Conservation (phyloP, 257 asterid genomes). For the Echites panduratus region DNA sequence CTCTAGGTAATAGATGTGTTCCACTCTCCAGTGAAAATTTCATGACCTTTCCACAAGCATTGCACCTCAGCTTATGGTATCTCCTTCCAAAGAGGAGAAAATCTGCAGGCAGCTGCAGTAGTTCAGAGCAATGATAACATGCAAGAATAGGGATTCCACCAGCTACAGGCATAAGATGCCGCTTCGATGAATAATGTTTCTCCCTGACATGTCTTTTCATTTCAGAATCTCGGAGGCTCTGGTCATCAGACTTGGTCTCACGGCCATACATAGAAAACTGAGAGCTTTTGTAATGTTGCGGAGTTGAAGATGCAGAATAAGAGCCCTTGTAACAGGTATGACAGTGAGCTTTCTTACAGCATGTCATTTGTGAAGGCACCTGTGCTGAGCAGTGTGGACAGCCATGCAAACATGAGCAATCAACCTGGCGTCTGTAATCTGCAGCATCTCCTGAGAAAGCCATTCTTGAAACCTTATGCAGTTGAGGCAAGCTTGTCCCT, state of each 20-base stretch:
- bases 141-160: conserved; percentile 75
- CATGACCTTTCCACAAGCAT: conserved; percentile 49
- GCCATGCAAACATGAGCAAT: conserved; percentile 50
- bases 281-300: conserved; percentile 44
- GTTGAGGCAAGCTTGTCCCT: conserved; percentile 24
- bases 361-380: conserved; percentile 35
- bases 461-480: conserved; percentile 31
- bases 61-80: conserved; percentile 66
- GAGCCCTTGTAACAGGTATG: conserved; percentile 22
- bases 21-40: conserved; percentile 51
- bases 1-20: conserved; percentile 47
- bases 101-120: conserved; percentile 75
- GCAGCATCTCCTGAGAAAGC: conserved; percentile 63
- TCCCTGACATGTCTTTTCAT: conserved; percentile 36
- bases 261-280: conserved; percentile 36
- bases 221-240: conserved; percentile 33
- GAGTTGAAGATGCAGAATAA: conserved; percentile 38
- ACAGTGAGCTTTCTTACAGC: conserved; percentile 20
- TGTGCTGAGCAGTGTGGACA: conserved; percentile 46
- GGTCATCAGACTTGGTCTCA: conserved; percentile 34
- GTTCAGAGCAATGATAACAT: conserved; percentile 62
- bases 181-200: conserved; percentile 33
- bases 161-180: conserved; percentile 58
- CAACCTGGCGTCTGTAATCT: conserved; percentile 34
- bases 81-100: conserved; percentile 51